Evolutionary conservation across 208 protist species (phyloP), one percentile per base, ranked within the genome.

Genomic region (Lotmaria passim): DNA sequence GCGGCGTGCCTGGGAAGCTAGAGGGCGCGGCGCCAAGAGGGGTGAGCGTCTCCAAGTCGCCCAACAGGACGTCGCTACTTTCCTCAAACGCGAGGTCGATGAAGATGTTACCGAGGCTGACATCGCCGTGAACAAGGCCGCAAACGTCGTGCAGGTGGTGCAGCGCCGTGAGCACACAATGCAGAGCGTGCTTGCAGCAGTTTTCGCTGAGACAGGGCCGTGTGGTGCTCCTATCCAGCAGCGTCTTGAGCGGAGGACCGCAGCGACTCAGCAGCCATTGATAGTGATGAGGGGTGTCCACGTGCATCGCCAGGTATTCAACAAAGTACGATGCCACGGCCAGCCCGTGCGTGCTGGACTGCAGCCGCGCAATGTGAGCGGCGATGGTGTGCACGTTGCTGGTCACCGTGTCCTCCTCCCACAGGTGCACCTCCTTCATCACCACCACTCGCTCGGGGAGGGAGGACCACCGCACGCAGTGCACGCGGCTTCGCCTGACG

Each of bases 91-190:
- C 2, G 14, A 50, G 21, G 8, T 26, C 10, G n/a, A 33, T 50
- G 15, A 93, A 69, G 51, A 93, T 58, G 58, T 93, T 93, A 19
- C 76, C 38, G 15, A 79, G 74, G 46, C 73, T 88, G 26, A 93
- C 60, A 61, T 93, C 88, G 15, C 75, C 85, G 65, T 93, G 88
- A 14, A 85, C 73, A 53, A 81, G 57, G 7, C 41, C 39, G 21
- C 66, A 65, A 33, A 57, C 65, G 3, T 64, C 55, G 71, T 93
- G 85, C 7, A 93, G 78, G 47, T 82, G 74, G 30, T 64, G 34
- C 14, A 93, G 69, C 5, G 83, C 88, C n/a, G 50, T 47, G 30
- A 89, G 58, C 33, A 83, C 43, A 15, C 83, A 47, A 24, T 69
- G 61, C 47, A 76, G 64, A 17, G 85, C 51, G 53, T 17, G 17